These are phyloP conservation scores for Funneliformis geosporum DNA, from an alignment of 192 early-diverging fungal genomes.

Conservation along the genomic window DNA sequence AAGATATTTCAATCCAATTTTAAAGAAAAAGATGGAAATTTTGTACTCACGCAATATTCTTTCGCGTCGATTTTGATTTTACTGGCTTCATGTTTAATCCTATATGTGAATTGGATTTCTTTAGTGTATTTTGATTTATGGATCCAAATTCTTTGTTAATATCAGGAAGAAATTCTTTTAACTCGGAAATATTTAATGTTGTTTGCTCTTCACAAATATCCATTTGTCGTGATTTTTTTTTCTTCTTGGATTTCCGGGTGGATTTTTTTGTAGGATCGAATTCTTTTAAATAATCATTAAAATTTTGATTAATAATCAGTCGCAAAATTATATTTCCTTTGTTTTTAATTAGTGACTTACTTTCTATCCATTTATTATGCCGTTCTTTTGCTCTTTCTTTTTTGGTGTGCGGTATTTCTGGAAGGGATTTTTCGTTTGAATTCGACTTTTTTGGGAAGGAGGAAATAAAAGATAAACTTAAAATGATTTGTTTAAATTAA, in stretches of 20 bases:
- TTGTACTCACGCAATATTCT: background rate
- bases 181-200: background rate
- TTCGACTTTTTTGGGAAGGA: background rate
- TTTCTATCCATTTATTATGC: background rate
- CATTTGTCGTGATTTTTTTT: background rate
- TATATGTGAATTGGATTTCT: background rate
- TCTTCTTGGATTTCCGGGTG: background rate
- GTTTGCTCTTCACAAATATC: background rate
- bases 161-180: background rate
- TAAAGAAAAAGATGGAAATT: background rate
- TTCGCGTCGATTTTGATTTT: background rate
- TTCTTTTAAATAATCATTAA: background rate
- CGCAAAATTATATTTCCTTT: too few species aligned
- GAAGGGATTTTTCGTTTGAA: background rate
- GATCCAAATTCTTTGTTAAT: background rate
- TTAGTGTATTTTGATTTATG: background rate
- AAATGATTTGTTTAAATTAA: too few species aligned
- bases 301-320: background rate
- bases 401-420: background rate
- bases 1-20: background rate
- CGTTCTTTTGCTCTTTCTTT: background rate
- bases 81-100: background rate
- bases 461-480: background rate
- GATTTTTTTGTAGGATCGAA: background rate
- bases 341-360: background rate